Base-by-base conservation (phyloP, 768 basidiomycete genomes). In the Omphalotus guepiniiformis region DNA sequence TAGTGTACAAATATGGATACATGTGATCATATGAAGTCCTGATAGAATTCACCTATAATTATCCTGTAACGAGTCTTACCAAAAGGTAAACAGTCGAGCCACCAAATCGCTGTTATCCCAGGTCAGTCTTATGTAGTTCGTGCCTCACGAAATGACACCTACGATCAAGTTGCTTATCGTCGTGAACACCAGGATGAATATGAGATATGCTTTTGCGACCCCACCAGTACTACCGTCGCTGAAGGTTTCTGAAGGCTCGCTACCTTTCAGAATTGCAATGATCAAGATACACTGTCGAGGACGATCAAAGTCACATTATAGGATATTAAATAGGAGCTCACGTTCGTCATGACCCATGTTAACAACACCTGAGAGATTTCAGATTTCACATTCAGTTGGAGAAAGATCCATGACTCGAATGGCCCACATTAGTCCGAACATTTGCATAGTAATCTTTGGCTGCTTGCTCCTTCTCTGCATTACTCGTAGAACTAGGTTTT, bases 371-470 rank as follows among this genome's bases (percentile, higher is more conserved):
- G 42, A 26, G 49, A 23, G 25, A 30, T 36, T 22, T 42, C 6
- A 45, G 29, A 9, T 23, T 32, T 22, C 29, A 26, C 27, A 8
- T 6, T 49, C 3, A 9, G 18, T 29, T n/a, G 16, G 36, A 47
- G n/a, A 26, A 35, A 27, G 26, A 19, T 12, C n/a, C 16, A 27
- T 27, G 19, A 42, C n/a, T 9, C n/a, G 36, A 27, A 15, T 16
- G n/a, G 52, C 68, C 38, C 38, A 75, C 86, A 66, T 93, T 92
- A 6, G 90, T 92, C 53, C 91, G 71, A 45, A 93, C 88, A 56
- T 82, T 83, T 1, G 90, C 88, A 63, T 93, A 94, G 66, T 93
- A 93, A 55, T 91, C 88, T 58, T 82, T 85, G 8, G 87, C 87
- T 1, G 75, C 76, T 53, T 82, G 76, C 54, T 91, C 87, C 59